These are phyloP conservation scores for Populus trichocarpa DNA, from an alignment of 441 rosid genomes.

Conservation along the genomic window DNA sequence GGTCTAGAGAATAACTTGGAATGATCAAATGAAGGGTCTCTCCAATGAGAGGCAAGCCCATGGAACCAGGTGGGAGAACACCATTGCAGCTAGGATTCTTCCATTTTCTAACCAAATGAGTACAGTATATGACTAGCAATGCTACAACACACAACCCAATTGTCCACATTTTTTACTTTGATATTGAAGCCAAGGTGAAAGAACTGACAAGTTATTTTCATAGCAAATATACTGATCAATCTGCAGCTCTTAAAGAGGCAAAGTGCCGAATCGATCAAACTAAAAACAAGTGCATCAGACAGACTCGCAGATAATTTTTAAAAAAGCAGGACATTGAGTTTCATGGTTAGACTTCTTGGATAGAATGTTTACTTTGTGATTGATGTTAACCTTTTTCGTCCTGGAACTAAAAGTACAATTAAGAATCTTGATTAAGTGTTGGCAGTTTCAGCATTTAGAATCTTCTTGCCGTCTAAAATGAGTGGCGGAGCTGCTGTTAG, in stretches of 20 bases:
- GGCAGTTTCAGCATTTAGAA: no score
- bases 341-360: not conserved
- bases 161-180: conserved; percentile 2
- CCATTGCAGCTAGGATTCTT: conserved; percentile 47
- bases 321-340: not conserved
- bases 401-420: not conserved
- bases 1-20: conserved; percentile 39
- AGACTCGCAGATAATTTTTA: not conserved
- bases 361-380: not conserved
- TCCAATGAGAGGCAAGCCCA: conserved; percentile 56
- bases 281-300: not conserved
- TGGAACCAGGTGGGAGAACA: conserved; percentile 61
- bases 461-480: no score
- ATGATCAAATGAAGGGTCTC: conserved; percentile 43
- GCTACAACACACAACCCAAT: conserved; percentile 25
- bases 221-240: not conserved
- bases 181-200: not conserved
- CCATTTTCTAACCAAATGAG: conserved; percentile 40
- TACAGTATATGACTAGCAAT: conserved; percentile 29
- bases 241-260: not conserved
- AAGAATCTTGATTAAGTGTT: no score
- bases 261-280: not conserved
- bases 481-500: no score
- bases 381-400: not conserved
- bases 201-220: not conserved